phyloP scores from a whole-genome alignment of 306 rosid genomes.

The Oxytropis ochrocephala region DNA sequence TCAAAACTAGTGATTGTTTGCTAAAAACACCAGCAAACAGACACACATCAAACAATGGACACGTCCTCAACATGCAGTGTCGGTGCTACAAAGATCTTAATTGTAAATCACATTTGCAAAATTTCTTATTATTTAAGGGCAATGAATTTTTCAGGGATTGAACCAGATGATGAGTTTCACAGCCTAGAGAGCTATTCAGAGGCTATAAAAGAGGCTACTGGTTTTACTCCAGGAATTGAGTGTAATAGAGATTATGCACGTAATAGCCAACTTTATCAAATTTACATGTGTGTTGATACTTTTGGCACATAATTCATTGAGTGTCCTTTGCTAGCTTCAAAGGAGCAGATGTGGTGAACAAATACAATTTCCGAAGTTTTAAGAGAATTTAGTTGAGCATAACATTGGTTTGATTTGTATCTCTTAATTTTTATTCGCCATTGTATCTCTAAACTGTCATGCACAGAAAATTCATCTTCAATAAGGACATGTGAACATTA shows the following conservation, averaged over 20 bases:
- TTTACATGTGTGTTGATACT: constrained; percentile 62
- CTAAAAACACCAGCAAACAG: no score
- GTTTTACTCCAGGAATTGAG: constrained; percentile 45
- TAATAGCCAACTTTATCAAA: constrained; percentile 49
- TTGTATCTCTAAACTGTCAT: neutral
- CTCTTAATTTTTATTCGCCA: neutral
- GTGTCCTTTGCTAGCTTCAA: constrained; percentile 56
- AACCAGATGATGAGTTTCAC: constrained; percentile 54
- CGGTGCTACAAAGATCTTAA: no score
- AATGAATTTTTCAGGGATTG: constrained; percentile 43
- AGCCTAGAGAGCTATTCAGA: constrained; percentile 30
- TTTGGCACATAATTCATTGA: constrained; percentile 44
- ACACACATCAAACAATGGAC: no score
- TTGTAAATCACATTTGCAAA: no score
- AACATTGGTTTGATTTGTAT: neutral
- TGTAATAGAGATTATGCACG: constrained; percentile 47
- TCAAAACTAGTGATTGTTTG: no score
- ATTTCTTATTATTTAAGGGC: neutral
- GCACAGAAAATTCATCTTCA: neutral
- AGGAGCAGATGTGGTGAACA: constrained; percentile 30
- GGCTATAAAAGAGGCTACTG: constrained; percentile 47
- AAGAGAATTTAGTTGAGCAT: neutral
- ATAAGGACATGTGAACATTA: neutral
- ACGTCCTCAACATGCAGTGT: no score
- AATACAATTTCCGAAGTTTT: constrained; percentile 48